A percentile compares a stretch with the other conserved stretches of the same genome.
Evolutionary conservation across 768 basidiomycete species (phyloP).

Genomic region (Hydnomerulius pinastri): DNA sequence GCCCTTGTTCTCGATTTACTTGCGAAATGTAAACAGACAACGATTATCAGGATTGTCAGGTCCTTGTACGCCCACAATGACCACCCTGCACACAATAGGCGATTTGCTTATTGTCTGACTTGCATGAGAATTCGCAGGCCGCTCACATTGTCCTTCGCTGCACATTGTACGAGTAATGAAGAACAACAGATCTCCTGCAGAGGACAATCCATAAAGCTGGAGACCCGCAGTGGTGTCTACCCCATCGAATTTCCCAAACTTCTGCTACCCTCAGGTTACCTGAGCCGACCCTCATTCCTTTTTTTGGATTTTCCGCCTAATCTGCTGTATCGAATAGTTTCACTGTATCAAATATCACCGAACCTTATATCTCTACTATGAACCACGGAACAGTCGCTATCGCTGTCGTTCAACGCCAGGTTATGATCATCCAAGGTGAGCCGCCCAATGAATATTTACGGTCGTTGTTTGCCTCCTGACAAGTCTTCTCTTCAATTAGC

Average conservation of each 20-base stretch:
- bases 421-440: constrained; percentile 69
- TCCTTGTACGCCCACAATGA: constrained; percentile 9
- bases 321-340: constrained; percentile 21
- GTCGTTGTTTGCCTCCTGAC: constrained; percentile 5
- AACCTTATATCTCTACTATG: constrained; percentile 33
- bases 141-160: not conserved
- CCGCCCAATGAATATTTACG: not conserved
- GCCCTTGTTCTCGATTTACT: constrained; percentile 1
- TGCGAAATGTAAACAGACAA: not conserved
- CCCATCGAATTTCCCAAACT: constrained; percentile 2
- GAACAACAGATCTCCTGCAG: constrained; percentile 18
- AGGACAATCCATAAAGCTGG: constrained; percentile 22
- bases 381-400: constrained; percentile 63
- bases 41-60: not conserved
- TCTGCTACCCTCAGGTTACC: not conserved
- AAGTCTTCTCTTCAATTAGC: constrained; percentile 38
- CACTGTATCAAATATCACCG: constrained; percentile 16
- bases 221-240: not conserved
- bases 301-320: not conserved
- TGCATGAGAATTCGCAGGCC: not conserved
- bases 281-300: constrained; percentile 5
- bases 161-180: not conserved
- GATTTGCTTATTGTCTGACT: constrained; percentile 14
- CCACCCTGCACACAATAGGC: constrained; percentile 7
- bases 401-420: constrained; percentile 66